Percentiles rank a stretch among this genome's conserved stretches.
Evolutionary conservation across 164 flowering plant species (phyloP).

Genomic region (Protea cynaroides): DNA sequence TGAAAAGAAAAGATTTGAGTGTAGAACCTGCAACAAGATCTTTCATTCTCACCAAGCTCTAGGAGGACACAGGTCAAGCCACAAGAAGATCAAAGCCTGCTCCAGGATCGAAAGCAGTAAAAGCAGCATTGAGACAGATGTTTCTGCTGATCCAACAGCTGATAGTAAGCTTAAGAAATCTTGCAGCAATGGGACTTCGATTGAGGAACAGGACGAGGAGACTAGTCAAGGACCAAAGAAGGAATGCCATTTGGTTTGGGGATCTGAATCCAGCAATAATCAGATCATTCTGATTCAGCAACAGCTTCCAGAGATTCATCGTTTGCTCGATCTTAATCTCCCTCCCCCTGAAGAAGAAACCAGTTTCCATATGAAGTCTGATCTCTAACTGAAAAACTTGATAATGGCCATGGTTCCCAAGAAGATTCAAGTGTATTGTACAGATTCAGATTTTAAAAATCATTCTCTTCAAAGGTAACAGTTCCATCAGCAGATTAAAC

Average conservation of each 20-base stretch:
- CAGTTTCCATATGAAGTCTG: constrained; percentile 17
- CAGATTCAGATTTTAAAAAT: too few species aligned
- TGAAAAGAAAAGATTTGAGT: constrained; percentile 37
- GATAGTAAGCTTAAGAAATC: constrained; percentile 16
- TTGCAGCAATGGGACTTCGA: constrained; percentile 14
- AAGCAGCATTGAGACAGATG: constrained; percentile 32
- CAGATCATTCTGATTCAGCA: constrained; percentile 27
- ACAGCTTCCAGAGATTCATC: constrained; percentile 17
- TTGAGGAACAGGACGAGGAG: constrained; percentile 9
- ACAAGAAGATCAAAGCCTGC: constrained; percentile 33
- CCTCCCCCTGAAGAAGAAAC: constrained; percentile 59
- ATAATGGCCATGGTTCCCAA: constrained; percentile 5
- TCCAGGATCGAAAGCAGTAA: constrained; percentile 40
- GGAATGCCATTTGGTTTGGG: constrained; percentile 49
- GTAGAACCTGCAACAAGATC: constrained; percentile 40
- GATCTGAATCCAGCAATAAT: constrained; percentile 15
- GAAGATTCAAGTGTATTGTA: constrained; percentile 25
- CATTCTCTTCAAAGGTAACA: too few species aligned
- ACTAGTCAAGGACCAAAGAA: constrained; percentile 28
- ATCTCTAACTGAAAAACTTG: constrained; percentile 13
- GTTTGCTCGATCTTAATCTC: constrained; percentile 63
- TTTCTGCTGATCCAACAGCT: constrained; percentile 16
- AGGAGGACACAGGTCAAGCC: constrained; percentile 56
- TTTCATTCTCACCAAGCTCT: constrained; percentile 58
- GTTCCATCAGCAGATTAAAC: constrained; percentile 9